Evolutionary conservation across 352 stramenopile genomes (phyloP).

Genomic region (Globisporangium spiculum): DNA sequence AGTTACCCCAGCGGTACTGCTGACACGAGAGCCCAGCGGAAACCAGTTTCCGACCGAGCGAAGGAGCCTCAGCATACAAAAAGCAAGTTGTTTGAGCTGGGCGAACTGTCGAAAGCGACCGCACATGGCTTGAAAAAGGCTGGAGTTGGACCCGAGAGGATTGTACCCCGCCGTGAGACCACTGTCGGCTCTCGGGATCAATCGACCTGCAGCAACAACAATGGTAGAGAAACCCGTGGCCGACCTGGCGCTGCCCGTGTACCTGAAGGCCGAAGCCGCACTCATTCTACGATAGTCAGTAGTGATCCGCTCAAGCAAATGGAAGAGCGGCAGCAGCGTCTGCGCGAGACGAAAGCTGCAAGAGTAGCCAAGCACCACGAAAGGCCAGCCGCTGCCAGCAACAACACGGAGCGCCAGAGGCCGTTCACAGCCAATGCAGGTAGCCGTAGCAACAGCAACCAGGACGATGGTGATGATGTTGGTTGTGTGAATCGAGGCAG

Average conservation of each 20-base stretch:
- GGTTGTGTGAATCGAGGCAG: too few species aligned
- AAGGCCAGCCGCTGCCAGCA: not conserved
- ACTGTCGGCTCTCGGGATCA: not conserved
- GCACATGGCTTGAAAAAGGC: too few species aligned
- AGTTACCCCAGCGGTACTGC: not conserved
- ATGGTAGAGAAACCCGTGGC: not conserved
- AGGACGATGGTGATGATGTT: too few species aligned
- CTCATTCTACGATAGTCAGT: not conserved
- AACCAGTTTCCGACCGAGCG: not conserved
- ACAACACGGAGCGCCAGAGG: not conserved
- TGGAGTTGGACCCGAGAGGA: not conserved
- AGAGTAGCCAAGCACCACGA: constrained; percentile 7
- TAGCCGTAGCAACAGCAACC: constrained; percentile 14
- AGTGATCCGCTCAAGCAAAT: constrained; percentile 23
- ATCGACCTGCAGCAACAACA: not conserved
- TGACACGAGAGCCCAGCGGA: not conserved
- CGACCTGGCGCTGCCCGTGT: not conserved
- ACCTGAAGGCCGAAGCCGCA: too few species aligned
- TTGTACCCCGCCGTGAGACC: not conserved
- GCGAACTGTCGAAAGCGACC: not conserved
- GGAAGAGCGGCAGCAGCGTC: constrained; percentile 33
- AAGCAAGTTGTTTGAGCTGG: not conserved
- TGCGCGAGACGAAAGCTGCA: constrained; percentile 23
- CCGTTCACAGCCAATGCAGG: too few species aligned
- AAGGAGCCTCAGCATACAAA: not conserved